phyloP scores from a whole-genome alignment of 352 stramenopile genomes.

The Peronospora farinosa region DNA sequence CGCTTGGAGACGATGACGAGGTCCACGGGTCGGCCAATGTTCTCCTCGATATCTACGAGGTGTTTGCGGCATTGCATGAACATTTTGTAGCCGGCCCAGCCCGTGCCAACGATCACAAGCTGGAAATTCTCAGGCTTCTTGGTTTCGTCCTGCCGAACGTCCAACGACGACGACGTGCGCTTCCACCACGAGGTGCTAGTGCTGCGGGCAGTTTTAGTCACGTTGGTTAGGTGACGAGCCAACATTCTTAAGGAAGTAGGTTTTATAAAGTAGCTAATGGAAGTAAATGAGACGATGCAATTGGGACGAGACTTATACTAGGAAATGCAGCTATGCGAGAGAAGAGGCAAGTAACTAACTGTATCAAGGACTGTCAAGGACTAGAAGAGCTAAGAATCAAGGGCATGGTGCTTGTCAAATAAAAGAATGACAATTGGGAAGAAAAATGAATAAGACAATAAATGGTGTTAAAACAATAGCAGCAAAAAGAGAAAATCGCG shows the following conservation, averaged over 20 bases:
- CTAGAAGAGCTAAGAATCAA: too few species aligned
- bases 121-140: constrained; percentile 66
- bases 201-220: background rate
- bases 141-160: constrained; percentile 18
- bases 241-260: background rate
- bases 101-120: constrained; percentile 67
- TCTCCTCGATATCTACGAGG: constrained; percentile 65
- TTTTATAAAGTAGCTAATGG: background rate
- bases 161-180: constrained; percentile 18
- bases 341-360: too few species aligned
- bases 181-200: constrained; percentile 6
- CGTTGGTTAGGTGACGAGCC: background rate
- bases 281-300: background rate
- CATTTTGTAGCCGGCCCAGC: constrained; percentile 75
- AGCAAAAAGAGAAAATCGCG: too few species aligned
- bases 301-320: background rate
- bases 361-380: too few species aligned
- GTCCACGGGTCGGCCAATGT: constrained; percentile 44
- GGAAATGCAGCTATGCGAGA: too few species aligned
- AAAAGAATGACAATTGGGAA: too few species aligned
- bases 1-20: constrained; percentile 76
- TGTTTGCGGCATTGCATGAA: constrained; percentile 73
- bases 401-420: too few species aligned
- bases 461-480: too few species aligned
- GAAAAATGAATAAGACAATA: too few species aligned